phyloP scores from a whole-genome alignment of 306 rosid genomes.

The Alnus rubra region DNA sequence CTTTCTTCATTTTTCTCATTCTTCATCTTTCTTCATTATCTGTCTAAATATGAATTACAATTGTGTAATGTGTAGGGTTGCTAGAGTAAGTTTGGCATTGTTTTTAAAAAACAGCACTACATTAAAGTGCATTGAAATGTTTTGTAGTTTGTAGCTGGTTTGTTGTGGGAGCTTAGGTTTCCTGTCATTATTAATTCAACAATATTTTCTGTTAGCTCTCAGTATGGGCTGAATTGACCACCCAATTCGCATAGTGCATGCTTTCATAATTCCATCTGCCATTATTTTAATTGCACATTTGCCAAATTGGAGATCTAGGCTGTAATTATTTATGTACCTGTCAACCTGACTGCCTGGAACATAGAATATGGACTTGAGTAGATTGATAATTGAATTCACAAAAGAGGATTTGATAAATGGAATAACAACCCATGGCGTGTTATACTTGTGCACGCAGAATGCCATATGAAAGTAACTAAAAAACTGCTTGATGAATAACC shows the following conservation, averaged over 20 bases:
- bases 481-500: neutral
- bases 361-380: too few relatives aligned
- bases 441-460: neutral
- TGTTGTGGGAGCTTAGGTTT: neutral
- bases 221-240: neutral
- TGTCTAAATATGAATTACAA: neutral
- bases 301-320: neutral
- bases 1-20: constrained; percentile 1
- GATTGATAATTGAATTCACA: neutral
- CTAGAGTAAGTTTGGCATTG: neutral
- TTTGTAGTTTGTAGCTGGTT: neutral
- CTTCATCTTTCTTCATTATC: constrained; percentile 3
- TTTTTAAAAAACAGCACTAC: neutral
- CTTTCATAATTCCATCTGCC: neutral
- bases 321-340: too few relatives aligned
- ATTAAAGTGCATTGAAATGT: neutral
- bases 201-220: neutral
- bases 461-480: neutral
- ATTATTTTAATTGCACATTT: neutral
- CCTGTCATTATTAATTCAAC: neutral
- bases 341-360: too few relatives aligned
- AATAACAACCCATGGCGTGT: neutral
- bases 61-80: neutral
- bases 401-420: neutral
- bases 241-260: neutral